Conservation (phyloP, 257 asterid genomes). For the Fraxinus pennsylvanica region DNA sequence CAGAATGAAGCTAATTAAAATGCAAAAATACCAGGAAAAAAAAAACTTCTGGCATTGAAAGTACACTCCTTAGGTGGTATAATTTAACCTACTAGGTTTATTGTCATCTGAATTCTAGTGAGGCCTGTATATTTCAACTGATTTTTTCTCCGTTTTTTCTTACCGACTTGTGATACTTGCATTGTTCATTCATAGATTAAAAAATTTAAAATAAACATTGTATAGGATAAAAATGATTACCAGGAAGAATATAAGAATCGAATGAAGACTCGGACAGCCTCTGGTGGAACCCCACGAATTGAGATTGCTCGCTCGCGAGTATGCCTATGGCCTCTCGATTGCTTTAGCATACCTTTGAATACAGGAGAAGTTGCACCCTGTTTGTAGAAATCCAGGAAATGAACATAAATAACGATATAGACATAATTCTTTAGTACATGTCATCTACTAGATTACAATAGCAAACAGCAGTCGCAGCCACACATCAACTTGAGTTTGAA, state of each 20-base stretch:
- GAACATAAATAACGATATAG: background rate
- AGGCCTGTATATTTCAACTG: background rate
- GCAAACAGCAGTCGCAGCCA: background rate
- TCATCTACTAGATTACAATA: background rate
- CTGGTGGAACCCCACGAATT: constrained; percentile 76
- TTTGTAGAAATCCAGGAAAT: constrained; percentile 17
- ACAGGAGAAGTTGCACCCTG: constrained; percentile 86
- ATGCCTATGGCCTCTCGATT: constrained; percentile 35
- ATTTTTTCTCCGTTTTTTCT: background rate
- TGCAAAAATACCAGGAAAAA: background rate
- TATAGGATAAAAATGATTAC: constrained; percentile 35
- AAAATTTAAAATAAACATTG: background rate
- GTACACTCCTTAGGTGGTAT: background rate
- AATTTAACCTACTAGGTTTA: background rate
- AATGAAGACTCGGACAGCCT: constrained; percentile 70
- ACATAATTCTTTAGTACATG: background rate
- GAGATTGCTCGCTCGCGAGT: constrained; percentile 42
- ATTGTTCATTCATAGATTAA: too few relatives aligned
- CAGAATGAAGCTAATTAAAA: background rate
- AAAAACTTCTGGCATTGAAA: background rate
- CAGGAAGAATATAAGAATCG: constrained; percentile 81
- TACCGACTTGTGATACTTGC: background rate
- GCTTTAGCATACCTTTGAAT: constrained; percentile 54
- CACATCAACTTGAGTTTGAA: background rate
- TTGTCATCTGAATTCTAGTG: background rate